A percentile compares a stretch with the other conserved stretches of the same genome.
These are phyloP conservation scores for Biscogniauxia marginata DNA, from an alignment of 2,329 filamentous ascomycete genomes.

Conservation along the genomic window DNA sequence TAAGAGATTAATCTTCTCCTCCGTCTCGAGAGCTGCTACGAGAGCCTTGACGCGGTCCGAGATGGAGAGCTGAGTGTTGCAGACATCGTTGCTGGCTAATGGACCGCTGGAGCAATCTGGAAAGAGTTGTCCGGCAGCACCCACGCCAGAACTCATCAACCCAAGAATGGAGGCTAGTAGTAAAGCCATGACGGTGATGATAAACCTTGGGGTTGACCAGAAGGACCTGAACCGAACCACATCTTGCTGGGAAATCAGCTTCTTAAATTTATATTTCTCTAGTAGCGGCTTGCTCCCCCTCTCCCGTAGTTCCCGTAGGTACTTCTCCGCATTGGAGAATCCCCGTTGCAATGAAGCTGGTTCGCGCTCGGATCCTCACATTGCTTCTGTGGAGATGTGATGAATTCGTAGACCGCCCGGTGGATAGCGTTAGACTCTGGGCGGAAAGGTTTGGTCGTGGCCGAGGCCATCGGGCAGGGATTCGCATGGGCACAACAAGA, in stretches of 20 bases:
- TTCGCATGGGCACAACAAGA: neutral
- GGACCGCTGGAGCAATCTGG: conserved; percentile 24
- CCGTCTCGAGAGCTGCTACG: conserved; percentile 21
- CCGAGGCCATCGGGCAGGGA: neutral
- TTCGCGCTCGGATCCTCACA: neutral
- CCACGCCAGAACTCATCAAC: conserved; percentile 20
- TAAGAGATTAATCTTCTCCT: conserved; percentile 24
- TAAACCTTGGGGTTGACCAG: neutral
- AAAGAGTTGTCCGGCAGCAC: conserved; percentile 24
- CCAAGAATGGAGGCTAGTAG: conserved; percentile 13
- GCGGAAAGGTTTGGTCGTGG: neutral
- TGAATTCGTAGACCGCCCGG: neutral
- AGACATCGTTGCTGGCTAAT: conserved; percentile 23
- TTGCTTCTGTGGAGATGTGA: neutral
- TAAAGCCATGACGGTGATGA: conserved; percentile 15
- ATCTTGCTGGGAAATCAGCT: neutral
- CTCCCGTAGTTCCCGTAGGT: too few relatives aligned
- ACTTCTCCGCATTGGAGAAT: neutral
- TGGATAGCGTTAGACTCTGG: neutral
- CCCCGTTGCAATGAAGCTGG: neutral
- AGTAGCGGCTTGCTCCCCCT: too few relatives aligned
- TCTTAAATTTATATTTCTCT: too few relatives aligned
- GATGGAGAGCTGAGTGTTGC: conserved; percentile 19
- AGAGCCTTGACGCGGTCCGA: conserved; percentile 22
- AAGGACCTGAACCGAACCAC: neutral